phyloP scores from a whole-genome alignment of 192 early-diverging fungal species.

The Funneliformis mosseae region DNA sequence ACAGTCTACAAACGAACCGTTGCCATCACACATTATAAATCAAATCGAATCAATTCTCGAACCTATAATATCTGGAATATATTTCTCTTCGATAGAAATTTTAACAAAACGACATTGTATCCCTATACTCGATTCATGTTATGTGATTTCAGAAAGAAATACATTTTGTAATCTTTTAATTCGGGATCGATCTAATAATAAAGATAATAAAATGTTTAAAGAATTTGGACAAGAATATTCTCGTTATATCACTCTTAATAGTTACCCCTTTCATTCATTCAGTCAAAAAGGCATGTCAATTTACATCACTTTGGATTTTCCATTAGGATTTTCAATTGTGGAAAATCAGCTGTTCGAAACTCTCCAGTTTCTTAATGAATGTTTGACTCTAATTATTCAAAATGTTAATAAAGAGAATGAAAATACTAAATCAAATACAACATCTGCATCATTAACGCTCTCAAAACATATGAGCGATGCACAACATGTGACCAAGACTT shows the following conservation, averaged over 20 bases:
- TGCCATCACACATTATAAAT: slow-evolving; percentile 18
- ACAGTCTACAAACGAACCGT: slow-evolving; percentile 14
- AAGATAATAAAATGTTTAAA: slow-evolving; percentile 9
- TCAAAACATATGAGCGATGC: slow-evolving; percentile 41
- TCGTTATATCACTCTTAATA: slow-evolving; percentile 9
- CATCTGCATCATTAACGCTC: slow-evolving; percentile 11
- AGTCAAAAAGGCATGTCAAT: slow-evolving; percentile 41
- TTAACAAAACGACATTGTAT: slow-evolving; percentile 42
- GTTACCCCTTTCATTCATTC: slow-evolving; percentile 12
- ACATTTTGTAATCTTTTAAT: too few relatives aligned
- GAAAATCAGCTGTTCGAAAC: slow-evolving; percentile 21
- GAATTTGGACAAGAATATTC: slow-evolving; percentile 23
- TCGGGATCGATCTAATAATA: background rate
- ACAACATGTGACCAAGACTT: slow-evolving; percentile 42
- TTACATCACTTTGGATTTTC: slow-evolving; percentile 39
- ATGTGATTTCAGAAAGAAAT: background rate
- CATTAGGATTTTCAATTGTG: slow-evolving; percentile 36
- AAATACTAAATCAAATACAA: background rate
- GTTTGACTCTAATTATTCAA: slow-evolving; percentile 11
- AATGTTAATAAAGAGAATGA: background rate
- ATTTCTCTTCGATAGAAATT: slow-evolving; percentile 40
- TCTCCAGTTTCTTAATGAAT: slow-evolving; percentile 28
- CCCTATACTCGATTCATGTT: slow-evolving; percentile 32
- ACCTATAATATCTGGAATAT: slow-evolving; percentile 37
- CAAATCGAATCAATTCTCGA: slow-evolving; percentile 35